phyloP scores from a whole-genome alignment of 2,329 filamentous ascomycete species.

The Apiospora marii region DNA sequence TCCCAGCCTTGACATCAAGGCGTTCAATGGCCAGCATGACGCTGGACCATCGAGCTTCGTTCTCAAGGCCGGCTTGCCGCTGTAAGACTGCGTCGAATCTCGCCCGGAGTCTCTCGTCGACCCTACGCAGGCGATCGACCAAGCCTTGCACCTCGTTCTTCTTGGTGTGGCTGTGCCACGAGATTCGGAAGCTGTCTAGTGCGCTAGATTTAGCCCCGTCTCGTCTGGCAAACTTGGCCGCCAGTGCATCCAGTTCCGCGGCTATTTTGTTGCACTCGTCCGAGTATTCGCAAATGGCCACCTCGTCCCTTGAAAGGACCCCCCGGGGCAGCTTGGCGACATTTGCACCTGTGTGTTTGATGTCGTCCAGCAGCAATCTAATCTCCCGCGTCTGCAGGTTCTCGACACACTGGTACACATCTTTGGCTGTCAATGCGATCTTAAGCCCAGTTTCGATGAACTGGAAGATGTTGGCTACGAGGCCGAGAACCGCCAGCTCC shows the following conservation, averaged over 20 bases:
- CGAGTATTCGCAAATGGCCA: background rate
- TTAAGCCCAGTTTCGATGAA: background rate
- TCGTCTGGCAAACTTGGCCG: background rate
- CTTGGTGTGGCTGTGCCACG: background rate
- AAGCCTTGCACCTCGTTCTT: background rate
- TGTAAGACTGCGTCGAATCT: background rate
- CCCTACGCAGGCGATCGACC: background rate
- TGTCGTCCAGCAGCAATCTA: background rate
- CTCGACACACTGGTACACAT: background rate
- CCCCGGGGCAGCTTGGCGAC: background rate
- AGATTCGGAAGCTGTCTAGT: background rate
- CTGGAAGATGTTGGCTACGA: slow-evolving; percentile 6
- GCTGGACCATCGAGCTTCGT: background rate
- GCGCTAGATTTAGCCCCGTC: background rate
- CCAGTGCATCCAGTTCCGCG: background rate
- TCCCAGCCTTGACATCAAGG: background rate
- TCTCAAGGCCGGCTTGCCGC: background rate
- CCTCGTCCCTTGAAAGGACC: background rate
- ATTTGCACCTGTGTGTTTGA: background rate
- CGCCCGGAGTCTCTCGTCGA: background rate
- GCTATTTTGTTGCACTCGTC: background rate
- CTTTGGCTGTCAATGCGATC: background rate
- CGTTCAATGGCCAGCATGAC: background rate
- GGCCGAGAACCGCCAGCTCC: background rate
- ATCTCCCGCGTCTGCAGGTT: background rate